A percentile compares a stretch with the other conserved stretches of the same genome.
Conservation (phyloP, 805 yeast species). For the Cyberlindnera petersonii region DNA sequence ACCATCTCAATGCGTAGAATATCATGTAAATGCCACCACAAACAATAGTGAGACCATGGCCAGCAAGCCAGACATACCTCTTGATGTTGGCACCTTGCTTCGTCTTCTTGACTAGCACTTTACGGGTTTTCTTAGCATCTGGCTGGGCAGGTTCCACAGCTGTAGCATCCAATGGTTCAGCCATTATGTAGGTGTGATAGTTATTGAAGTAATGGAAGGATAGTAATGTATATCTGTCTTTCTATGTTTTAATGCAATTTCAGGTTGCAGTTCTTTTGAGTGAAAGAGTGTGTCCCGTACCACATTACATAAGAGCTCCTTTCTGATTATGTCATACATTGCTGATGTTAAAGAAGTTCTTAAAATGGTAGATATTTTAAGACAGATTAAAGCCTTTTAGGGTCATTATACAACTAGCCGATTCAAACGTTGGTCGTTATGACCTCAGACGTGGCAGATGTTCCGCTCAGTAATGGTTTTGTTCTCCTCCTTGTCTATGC, state of each 20-base stretch:
- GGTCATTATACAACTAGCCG: too few species aligned
- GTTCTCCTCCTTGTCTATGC: too few species aligned
- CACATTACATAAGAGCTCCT: neutral
- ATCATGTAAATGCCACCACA: conserved; percentile 38
- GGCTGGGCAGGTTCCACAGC: conserved; percentile 16
- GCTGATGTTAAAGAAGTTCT: too few species aligned
- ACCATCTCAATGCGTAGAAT: conserved; percentile 30
- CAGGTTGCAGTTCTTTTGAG: neutral
- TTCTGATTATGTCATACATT: too few species aligned
- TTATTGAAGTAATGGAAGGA: neutral
- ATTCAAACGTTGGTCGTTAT: too few species aligned
- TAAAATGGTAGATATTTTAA: too few species aligned
- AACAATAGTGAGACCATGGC: conserved; percentile 44
- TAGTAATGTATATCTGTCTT: neutral
- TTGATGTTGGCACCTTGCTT: conserved; percentile 37
- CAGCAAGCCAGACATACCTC: conserved; percentile 51
- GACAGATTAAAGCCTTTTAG: too few species aligned
- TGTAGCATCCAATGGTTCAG: conserved; percentile 15
- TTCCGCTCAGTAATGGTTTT: too few species aligned
- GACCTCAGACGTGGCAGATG: too few species aligned
- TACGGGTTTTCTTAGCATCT: conserved; percentile 28
- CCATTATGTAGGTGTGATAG: neutral
- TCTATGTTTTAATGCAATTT: neutral
- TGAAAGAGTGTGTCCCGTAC: neutral
- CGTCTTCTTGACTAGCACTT: conserved; percentile 34